Percentiles rank a stretch among this genome's conserved stretches.
Conservation (phyloP, 164 flowering plant genomes). For the Pachysandra terminalis region DNA sequence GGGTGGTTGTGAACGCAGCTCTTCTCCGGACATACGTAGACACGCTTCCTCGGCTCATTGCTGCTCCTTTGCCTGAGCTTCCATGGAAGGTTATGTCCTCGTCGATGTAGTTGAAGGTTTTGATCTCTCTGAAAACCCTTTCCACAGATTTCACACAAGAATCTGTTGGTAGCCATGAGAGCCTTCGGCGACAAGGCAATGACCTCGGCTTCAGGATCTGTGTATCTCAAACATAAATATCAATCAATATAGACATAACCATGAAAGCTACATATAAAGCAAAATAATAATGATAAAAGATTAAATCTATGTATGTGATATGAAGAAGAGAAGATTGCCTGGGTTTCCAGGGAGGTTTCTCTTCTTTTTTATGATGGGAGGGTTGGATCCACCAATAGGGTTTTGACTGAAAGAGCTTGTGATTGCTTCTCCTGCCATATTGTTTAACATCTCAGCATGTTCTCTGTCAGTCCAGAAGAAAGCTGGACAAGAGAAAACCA, state of each 20-base stretch:
- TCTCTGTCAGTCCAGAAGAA: slow-evolving; percentile 5
- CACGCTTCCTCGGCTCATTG: slow-evolving; percentile 52
- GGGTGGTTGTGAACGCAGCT: slow-evolving; percentile 65
- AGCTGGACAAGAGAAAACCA: background rate
- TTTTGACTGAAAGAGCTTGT: slow-evolving; percentile 43
- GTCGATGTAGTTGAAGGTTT: slow-evolving; percentile 60
- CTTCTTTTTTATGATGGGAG: slow-evolving; percentile 60
- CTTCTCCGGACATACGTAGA: slow-evolving; percentile 68
- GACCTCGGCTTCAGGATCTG: slow-evolving; percentile 79
- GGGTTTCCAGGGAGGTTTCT: slow-evolving; percentile 86
- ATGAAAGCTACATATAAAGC: slow-evolving; percentile 4
- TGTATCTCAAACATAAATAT: background rate
- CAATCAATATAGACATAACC: slow-evolving; percentile 7
- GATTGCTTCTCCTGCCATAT: slow-evolving; percentile 52
- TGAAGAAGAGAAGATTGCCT: slow-evolving; percentile 34
- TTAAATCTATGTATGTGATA: background rate
- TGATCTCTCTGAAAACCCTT: slow-evolving; percentile 78
- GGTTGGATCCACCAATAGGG: slow-evolving; percentile 41
- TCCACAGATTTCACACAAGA: slow-evolving; percentile 70
- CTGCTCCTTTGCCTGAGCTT: slow-evolving; percentile 64
- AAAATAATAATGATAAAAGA: background rate
- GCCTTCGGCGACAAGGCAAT: slow-evolving; percentile 66
- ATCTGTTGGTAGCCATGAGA: slow-evolving; percentile 73
- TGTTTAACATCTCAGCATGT: slow-evolving; percentile 21
- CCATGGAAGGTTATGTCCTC: slow-evolving; percentile 79